Conservation (phyloP, 148 eudicot species). For the Dysphania ambrosioides region DNA sequence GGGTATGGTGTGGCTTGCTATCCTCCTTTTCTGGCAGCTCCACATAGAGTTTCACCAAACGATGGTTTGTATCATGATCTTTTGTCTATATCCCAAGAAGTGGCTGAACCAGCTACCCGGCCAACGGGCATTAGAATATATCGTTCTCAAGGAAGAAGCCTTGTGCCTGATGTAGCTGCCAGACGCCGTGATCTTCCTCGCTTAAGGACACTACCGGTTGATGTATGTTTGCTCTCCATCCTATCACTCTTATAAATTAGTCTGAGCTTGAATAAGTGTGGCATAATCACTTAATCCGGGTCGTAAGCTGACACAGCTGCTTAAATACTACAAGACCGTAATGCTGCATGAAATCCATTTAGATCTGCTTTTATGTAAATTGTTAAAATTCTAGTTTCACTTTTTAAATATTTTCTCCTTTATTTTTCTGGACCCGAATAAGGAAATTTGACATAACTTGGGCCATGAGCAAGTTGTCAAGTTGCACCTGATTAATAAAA, state of each 20-base stretch:
- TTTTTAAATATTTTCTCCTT: background rate
- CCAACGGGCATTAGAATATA: conserved; percentile 61
- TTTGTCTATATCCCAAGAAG: conserved; percentile 38
- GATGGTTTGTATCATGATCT: conserved; percentile 37
- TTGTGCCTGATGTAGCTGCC: conserved; percentile 43
- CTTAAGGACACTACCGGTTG: conserved; percentile 61
- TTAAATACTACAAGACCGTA: background rate
- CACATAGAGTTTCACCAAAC: conserved; percentile 42
- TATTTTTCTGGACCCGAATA: background rate
- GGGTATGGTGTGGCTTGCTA: conserved; percentile 53
- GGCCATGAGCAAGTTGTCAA: background rate
- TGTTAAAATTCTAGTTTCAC: background rate
- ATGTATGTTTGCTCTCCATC: conserved; percentile 45
- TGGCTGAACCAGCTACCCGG: conserved; percentile 42
- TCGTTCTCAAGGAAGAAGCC: conserved; percentile 57
- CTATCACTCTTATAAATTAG: background rate
- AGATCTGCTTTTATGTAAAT: background rate
- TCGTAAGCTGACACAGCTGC: background rate
- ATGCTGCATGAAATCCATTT: background rate
- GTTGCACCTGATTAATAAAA: background rate
- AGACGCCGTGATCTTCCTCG: conserved; percentile 72
- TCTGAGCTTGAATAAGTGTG: conserved; percentile 1
- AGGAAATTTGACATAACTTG: background rate
- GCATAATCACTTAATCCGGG: background rate
- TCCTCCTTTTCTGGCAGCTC: conserved; percentile 50